phyloP scores from a whole-genome alignment of 1,139 yeast species.

The Candida sojae region DNA sequence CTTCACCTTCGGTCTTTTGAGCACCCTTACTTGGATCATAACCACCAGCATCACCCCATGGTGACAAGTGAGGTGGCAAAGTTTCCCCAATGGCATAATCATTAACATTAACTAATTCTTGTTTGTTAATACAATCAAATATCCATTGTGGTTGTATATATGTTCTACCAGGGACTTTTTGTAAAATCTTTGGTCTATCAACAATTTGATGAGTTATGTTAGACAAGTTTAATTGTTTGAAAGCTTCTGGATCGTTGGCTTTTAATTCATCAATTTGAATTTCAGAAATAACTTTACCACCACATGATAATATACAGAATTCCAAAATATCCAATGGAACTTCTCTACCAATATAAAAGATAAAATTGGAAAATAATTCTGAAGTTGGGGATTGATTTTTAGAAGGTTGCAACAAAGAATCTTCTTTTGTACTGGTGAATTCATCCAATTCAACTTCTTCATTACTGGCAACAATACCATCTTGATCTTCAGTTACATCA shows the following conservation, averaged over 20 bases:
- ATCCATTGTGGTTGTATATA: conserved; percentile 98
- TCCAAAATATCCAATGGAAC: conserved; percentile 92
- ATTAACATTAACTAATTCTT: conserved; percentile 71
- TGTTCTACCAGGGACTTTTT: conserved; percentile 87
- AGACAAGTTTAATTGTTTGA: conserved; percentile 56
- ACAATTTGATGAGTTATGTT: conserved; percentile 89
- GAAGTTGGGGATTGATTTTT: conserved; percentile 60
- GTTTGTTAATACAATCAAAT: conserved; percentile 86
- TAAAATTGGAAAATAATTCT: conserved; percentile 68
- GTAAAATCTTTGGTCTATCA: conserved; percentile 82
- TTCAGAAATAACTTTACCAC: conserved; percentile 86
- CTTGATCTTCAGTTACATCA: conserved; percentile 35
- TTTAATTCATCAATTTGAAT: conserved; percentile 78
- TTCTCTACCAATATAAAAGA: conserved; percentile 91
- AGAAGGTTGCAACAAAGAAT: conserved; percentile 78
- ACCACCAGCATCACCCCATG: conserved; percentile 96
- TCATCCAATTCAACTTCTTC: conserved; percentile 60
- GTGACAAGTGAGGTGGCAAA: conserved; percentile 94
- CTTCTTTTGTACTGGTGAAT: conserved; percentile 71
- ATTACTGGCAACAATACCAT: conserved; percentile 44
- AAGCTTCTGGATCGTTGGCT: conserved; percentile 40
- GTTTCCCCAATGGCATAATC: conserved; percentile 92
- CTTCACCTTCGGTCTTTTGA: conserved; percentile 27
- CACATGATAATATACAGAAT: conserved; percentile 82
- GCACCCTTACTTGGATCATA: conserved; percentile 75